Evolutionary conservation across 2,329 filamentous ascomycete genomes (phyloP).

Genomic region (Trichoderma breve): DNA sequence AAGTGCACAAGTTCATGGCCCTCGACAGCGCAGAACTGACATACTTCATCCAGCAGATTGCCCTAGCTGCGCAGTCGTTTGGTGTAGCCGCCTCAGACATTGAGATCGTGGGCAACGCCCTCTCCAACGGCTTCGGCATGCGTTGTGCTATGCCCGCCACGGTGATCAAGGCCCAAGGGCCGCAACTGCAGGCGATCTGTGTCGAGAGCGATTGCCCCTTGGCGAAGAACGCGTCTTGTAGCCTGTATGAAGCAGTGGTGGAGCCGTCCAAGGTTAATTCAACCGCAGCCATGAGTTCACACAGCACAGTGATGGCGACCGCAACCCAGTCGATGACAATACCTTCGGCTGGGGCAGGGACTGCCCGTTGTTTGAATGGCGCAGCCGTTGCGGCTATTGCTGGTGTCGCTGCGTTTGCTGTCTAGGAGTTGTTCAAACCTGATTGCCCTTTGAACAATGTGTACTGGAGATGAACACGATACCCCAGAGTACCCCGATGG

Average conservation of each 20-base stretch:
- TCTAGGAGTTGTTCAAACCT: conserved; percentile 23
- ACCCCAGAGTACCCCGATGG: not conserved
- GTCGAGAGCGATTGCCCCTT: conserved; percentile 48
- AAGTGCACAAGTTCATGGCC: conserved; percentile 60
- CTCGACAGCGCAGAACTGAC: conserved; percentile 50
- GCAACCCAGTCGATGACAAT: conserved; percentile 11
- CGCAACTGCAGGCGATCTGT: conserved; percentile 56
- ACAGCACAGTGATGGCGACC: not conserved
- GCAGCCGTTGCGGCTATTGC: conserved; percentile 27
- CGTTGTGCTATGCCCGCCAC: conserved; percentile 48
- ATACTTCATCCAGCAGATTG: conserved; percentile 61
- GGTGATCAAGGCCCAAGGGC: conserved; percentile 44
- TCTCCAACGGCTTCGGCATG: conserved; percentile 51
- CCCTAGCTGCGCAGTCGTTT: conserved; percentile 54
- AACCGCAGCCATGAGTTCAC: not conserved
- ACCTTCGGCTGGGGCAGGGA: conserved; percentile 28
- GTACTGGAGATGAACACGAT: not conserved
- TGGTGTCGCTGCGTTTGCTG: conserved; percentile 30
- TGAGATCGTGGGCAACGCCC: conserved; percentile 45
- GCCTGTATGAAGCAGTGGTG: conserved; percentile 38
- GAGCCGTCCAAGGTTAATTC: conserved; percentile 14
- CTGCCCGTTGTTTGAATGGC: conserved; percentile 26
- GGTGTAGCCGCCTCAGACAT: conserved; percentile 57
- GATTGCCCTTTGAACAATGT: not conserved
- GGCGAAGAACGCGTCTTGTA: conserved; percentile 46